Evolutionary conservation across 257 asterid species (phyloP), one percentile per base, ranked within the genome.

Genomic region (Paulownia fortunei): DNA sequence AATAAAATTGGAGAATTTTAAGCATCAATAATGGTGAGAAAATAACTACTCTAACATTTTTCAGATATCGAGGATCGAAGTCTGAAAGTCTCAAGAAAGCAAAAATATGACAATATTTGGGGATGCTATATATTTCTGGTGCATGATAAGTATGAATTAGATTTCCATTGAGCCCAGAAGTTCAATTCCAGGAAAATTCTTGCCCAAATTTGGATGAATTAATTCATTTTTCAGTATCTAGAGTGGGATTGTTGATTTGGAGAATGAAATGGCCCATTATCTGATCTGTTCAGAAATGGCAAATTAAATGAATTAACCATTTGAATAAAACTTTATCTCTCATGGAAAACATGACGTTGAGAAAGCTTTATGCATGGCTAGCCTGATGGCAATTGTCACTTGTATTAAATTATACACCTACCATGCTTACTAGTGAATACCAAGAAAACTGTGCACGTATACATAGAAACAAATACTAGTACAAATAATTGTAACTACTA

Each of bases 391-490:
- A 44, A 74, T 44, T 59, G 60, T 26, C 70, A 42, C 36, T 27
- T 23, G 8, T 74, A 74, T 74, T 61, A 27, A 74, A 74, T 61
- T 27, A 27, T 36, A 37, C 67, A 76, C 73, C 80, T 64, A 63
- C 73, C 21, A 23, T 51, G 37, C 55, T 23, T 73, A 32, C 51
- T 3, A 46, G 58, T 39, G 34, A 65, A 19, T 7, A 42, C 12
- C 75, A 49, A 26, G 63, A 49, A 26, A 49, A 47, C 62, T n/a
- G 16, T 19, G 21, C 44, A 69, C 44, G 16, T 27, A 26, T 51
- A 32, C 32, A 47, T 7, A 26, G 16, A 47, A 19, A 69, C 7
- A 47, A 41, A 47, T 69, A 32, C 46, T 16, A 24, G 2, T 69
- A 8, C 44, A 3, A 67, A 3, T 30, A 15, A 2, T 13, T 27